Evolutionary conservation across 306 rosid genomes (phyloP), one percentile per base, ranked within the genome.

Genomic region (Cucurbita argyrosperma): DNA sequence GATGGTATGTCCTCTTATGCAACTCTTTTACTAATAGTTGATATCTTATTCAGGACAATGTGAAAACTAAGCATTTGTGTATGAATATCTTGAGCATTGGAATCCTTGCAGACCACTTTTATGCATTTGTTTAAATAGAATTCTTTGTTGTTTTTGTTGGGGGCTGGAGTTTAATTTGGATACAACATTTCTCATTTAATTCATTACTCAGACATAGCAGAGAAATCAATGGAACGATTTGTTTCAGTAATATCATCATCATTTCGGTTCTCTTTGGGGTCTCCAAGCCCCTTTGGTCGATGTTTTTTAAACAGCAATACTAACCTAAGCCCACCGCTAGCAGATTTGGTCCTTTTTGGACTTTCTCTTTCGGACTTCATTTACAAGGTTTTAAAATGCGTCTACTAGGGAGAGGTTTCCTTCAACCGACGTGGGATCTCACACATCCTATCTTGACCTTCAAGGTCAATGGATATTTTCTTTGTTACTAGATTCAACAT

Each of bases 221-320:
- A 82, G 88, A 89, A 84, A 77, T 93, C 97, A 1, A 65, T 90
- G 86, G 97, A 93, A 80, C 91, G 59, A 58, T 93, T 90, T 84
- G 91, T 84, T 59, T 87, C 96, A 38, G 76, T 84, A 37, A 81
- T 93, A 30, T 30, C 35, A 30, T 30, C 92, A 49, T 79, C 96
- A 62, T 87, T 89, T 71, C 78, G 75, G 82, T 89, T 57, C 81
- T 55, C 96, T 13, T 82, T 92, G 43, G 91, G 97, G 76, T 85
- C 99, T 94, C 69, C 90, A 96, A 60, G 96, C 99, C 78, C 97
- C 97, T 74, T 72, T 88, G 62, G 87, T 75, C 79, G 97, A 89
- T 79, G 84, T 89, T 74, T 79, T 74, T 77, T 5, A 70, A 94
- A 88, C 80, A 85, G 78, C 51, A 11, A 52, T 71, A 61, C 72